phyloP scores from a whole-genome alignment of 2,329 filamentous ascomycete species.

The Aurifilum marmelostoma region DNA sequence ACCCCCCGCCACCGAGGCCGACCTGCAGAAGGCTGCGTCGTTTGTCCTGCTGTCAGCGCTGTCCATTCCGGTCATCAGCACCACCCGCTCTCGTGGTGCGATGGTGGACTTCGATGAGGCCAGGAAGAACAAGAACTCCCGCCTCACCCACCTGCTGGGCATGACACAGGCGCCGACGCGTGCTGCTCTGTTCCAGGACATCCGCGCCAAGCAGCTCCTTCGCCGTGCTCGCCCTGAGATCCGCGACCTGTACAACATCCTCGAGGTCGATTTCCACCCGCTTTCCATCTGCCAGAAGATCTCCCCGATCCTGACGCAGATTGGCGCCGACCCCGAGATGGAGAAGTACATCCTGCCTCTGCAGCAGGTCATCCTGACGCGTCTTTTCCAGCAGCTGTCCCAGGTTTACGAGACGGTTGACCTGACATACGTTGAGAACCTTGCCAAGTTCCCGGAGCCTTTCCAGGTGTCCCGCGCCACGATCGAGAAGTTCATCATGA shows the following conservation, averaged over 20 bases:
- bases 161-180: slow-evolving; percentile 91
- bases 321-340: slow-evolving; percentile 93
- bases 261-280: slow-evolving; percentile 98
- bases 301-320: slow-evolving; percentile 90
- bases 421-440: slow-evolving; percentile 86
- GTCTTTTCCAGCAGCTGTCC: slow-evolving; percentile 97
- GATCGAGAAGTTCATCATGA: slow-evolving; percentile 99
- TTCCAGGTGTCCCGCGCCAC: slow-evolving; percentile 90
- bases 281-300: slow-evolving; percentile 99
- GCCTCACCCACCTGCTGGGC: slow-evolving; percentile 91
- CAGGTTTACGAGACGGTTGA: slow-evolving; percentile 99
- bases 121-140: slow-evolving; percentile 98
- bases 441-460: slow-evolving; percentile 94
- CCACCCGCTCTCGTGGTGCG: slow-evolving; percentile 90
- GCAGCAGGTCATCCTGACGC: slow-evolving; percentile 97
- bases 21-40: slow-evolving; percentile 91
- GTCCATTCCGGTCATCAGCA: slow-evolving; percentile 99
- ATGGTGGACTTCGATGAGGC: slow-evolving; percentile 97
- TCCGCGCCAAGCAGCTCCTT: slow-evolving; percentile 89
- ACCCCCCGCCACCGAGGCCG: slow-evolving; percentile 87
- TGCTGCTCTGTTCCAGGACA: slow-evolving; percentile 91
- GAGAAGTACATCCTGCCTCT: slow-evolving; percentile 93
- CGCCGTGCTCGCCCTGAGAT: slow-evolving; percentile 94
- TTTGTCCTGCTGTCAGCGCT: slow-evolving; percentile 94
- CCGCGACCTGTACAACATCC: slow-evolving; percentile 94